Percentiles rank a stretch among this genome's conserved stretches.
Evolutionary conservation across 306 rosid species (phyloP).

Genomic region (Ziziphus jujuba): DNA sequence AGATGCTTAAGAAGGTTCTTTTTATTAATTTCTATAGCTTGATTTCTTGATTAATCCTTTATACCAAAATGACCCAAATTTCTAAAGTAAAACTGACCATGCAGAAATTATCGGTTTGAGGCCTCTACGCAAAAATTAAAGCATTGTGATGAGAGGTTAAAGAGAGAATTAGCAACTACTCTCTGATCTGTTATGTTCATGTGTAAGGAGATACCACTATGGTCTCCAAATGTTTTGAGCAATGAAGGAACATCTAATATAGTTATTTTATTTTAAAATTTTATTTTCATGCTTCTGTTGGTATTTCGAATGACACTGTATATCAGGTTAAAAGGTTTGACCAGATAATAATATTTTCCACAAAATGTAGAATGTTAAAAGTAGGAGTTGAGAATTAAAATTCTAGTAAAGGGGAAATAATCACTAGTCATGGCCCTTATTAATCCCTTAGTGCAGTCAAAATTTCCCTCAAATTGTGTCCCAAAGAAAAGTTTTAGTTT

Average conservation of each 20-base stretch:
- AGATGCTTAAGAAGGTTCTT: neutral
- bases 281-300: neutral
- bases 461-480: too few relatives aligned
- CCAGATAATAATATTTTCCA: too few relatives aligned
- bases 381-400: too few relatives aligned
- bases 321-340: too few relatives aligned
- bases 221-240: neutral
- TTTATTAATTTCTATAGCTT: slow-evolving; percentile 1
- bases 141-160: neutral
- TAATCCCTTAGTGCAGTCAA: too few relatives aligned
- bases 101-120: neutral
- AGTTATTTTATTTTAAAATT: neutral
- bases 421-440: too few relatives aligned
- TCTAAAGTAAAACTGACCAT: neutral
- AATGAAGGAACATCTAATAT: neutral
- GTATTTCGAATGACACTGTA: too few relatives aligned
- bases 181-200: neutral
- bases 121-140: neutral
- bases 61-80: slow-evolving; percentile 8
- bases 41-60: slow-evolving; percentile 1
- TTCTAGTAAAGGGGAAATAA: too few relatives aligned
- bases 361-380: too few relatives aligned
- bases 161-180: neutral
- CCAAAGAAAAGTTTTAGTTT: too few relatives aligned
- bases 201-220: neutral